Base-by-base conservation (phyloP, 208 protist species). In the Leishmania mexicana region DNA sequence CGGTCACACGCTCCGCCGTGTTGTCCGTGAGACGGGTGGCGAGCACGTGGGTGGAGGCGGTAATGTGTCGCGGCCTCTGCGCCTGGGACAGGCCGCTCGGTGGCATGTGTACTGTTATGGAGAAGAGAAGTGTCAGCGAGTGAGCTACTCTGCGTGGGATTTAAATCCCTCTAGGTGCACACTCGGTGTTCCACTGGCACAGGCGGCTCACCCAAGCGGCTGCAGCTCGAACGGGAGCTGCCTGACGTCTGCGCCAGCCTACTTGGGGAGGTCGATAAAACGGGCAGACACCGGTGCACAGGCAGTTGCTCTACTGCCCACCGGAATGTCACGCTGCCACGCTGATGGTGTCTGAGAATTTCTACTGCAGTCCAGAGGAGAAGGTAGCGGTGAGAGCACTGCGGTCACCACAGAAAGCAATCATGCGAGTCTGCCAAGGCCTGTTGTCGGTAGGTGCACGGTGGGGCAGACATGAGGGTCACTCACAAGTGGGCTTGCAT, bases 1-100 rank as follows among this genome's bases (percentile, higher is more conserved):
- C 51, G 4, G 85, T 92, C 8, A 92, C 57, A 42, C 85, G 83
- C 3, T 85, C 84, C 24, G 83, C 86, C 4, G 85, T 90, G 75
- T 91, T 90, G 60, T 58, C 76, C 40, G 49, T 35, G 31, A 87
- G 84, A 4, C 80, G 84, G 6, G 54, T 75, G n/a, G 75, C 84
- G 42, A 81, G 68, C 38, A 81, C 71, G 31, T 83, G 79, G 6
- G 74, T 79, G 54, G 79, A 68, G 28, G 80, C 65, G 8, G 80
- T 58, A 7, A 81, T 78, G 72, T 80, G 45, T 21, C 71, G 73
- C 35, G 68, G 64, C 53, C 53, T 81, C 53, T 65, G 76, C 4
- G 35, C 42, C 3, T 65, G 19, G 17, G 58, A 51, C 31, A 42
- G 35, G 45, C 47, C 11, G 42, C 35, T 58, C 21, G 68, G 68